Evolutionary conservation across 257 asterid genomes (phyloP).

Genomic region (Salvia splendens): DNA sequence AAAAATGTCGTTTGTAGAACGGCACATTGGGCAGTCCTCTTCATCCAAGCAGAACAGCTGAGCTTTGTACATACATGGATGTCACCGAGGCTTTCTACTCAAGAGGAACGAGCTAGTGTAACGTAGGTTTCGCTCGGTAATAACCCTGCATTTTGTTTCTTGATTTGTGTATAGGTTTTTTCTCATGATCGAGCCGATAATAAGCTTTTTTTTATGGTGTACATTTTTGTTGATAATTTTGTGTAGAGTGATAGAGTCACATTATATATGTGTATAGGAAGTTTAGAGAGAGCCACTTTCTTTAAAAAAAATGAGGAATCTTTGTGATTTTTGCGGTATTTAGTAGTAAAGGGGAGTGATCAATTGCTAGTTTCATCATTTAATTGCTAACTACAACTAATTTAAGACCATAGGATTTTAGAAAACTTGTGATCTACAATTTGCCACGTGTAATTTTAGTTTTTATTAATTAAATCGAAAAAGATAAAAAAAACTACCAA

Average conservation of each 20-base stretch:
- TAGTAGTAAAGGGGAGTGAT: too few relatives aligned
- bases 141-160: conserved; percentile 32
- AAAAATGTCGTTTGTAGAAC: conserved; percentile 40
- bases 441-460: too few relatives aligned
- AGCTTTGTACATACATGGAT: conserved; percentile 36
- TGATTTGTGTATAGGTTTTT: conserved; percentile 29
- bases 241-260: neutral
- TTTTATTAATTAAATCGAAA: too few relatives aligned
- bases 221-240: conserved; percentile 17
- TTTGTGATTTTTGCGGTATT: conserved; percentile 3
- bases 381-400: too few relatives aligned
- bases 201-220: conserved; percentile 33
- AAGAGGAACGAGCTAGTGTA: conserved; percentile 26
- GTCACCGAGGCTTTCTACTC: conserved; percentile 21
- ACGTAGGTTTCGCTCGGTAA: conserved; percentile 21
- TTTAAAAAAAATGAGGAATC: neutral
- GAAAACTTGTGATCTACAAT: too few relatives aligned
- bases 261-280: conserved; percentile 14
- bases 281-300: conserved; percentile 3
- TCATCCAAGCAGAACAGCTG: conserved; percentile 32
- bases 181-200: conserved; percentile 33
- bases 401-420: too few relatives aligned
- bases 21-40: conserved; percentile 45
- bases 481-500: too few relatives aligned
- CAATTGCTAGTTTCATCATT: too few relatives aligned